A percentile compares a stretch with the other conserved stretches of the same genome.
Evolutionary conservation across 108 stramenopile genomes (phyloP).

Genomic region (Phaeodactylum tricornutum): DNA sequence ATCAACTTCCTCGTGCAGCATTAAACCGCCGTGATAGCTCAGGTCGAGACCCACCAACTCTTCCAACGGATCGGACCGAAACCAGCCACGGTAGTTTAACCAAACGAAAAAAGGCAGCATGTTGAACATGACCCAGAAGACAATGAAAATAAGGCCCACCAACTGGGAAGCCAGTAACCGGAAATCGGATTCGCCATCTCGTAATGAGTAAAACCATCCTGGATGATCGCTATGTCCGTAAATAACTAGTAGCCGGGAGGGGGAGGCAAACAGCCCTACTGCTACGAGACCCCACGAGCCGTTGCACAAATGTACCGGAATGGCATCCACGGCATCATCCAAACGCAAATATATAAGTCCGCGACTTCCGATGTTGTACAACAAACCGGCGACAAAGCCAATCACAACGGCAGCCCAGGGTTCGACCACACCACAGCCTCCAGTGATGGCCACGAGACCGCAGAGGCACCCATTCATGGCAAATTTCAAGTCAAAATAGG

Average conservation of each 20-base stretch:
- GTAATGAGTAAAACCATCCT: slow-evolving; percentile 58
- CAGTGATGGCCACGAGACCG: slow-evolving; percentile 67
- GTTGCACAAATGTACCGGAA: slow-evolving; percentile 77
- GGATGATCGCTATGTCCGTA: slow-evolving; percentile 26
- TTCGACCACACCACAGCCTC: slow-evolving; percentile 62
- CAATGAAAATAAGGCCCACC: slow-evolving; percentile 55
- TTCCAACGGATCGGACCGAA: slow-evolving; percentile 38
- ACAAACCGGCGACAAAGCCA: slow-evolving; percentile 64
- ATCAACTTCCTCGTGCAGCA: slow-evolving; percentile 35
- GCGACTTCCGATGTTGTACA: slow-evolving; percentile 50
- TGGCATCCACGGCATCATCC: slow-evolving; percentile 91
- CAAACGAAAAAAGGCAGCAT: slow-evolving; percentile 61
- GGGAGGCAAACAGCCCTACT: slow-evolving; percentile 65
- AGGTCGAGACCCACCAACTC: slow-evolving; percentile 55
- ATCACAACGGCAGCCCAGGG: slow-evolving; percentile 77
- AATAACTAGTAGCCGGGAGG: slow-evolving; percentile 15
- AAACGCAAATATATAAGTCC: slow-evolving; percentile 54
- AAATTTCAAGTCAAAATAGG: slow-evolving; percentile 40
- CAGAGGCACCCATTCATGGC: slow-evolving; percentile 65
- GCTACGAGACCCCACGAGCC: slow-evolving; percentile 84
- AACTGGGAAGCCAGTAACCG: slow-evolving; percentile 47
- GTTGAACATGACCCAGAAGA: slow-evolving; percentile 52
- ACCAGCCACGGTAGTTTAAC: slow-evolving; percentile 30
- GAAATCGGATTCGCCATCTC: slow-evolving; percentile 28
- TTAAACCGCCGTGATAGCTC: too few species aligned